Base-by-base conservation (phyloP, 139 green algal genomes). In the Micromonas pusilla region DNA sequence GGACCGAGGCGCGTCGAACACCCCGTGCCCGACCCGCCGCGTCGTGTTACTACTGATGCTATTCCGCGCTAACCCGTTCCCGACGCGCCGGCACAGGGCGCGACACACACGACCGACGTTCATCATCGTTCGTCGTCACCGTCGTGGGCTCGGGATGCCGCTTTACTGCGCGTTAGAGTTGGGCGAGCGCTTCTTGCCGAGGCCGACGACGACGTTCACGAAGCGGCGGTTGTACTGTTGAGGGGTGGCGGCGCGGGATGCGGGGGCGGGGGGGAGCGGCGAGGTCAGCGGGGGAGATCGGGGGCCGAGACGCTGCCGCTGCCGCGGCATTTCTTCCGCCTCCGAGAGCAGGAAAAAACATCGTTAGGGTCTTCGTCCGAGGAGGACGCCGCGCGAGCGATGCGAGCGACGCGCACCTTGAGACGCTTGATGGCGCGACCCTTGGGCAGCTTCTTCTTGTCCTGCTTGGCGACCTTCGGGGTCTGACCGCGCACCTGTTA, bases 381-480 rank as follows among this genome's bases (percentile, higher is more conserved):
- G 45, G 9, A 23, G 9, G 45, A 57, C 45, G 45, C 45, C 45
- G 45, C 45, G 45, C 16, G 45, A 23, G 9, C 9, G 16, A 9
- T 57, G 45, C 9, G 16, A 23, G 45, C 45, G 45, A 57, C 63
- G 30, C 63, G 9, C 63, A 70, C 63, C 63, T 70, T 92, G 38
- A 97, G 87, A 60, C 95, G 87, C 92, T 98, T 97, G 73, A 90
- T 85, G n/a, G 94, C 94, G 64, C 96, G 89, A 72, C 94, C 94
- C 81, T 85, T 87, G 70, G 73, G 86, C 81, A 79, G 82, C 88
- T 98, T 98, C 90, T 98, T 97, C 92, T 98, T 98, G 76, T 98
- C 96, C 86, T 98, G 94, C 84, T 95, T 95, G 33, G 89, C 89
- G 9, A 99, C 96, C 92, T 99, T 99, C 64, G 95, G 94, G n/a